phyloP scores from a whole-genome alignment of 805 yeast species.

The Candida succiphila region DNA sequence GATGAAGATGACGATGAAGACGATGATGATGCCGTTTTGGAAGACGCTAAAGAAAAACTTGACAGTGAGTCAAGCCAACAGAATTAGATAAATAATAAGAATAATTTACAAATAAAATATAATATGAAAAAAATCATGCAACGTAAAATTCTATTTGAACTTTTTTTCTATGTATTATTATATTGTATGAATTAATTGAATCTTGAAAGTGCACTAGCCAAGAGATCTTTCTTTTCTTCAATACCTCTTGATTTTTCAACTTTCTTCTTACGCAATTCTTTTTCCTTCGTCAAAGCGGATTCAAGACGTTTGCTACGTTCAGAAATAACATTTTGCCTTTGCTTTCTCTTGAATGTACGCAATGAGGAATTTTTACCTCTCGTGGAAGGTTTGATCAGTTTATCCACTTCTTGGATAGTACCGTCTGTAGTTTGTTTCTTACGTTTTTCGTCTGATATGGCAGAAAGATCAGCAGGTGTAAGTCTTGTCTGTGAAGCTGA shows the following conservation, averaged over 20 bases:
- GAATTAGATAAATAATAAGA: not conserved
- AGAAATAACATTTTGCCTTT: conserved; percentile 76
- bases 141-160: too few relatives aligned
- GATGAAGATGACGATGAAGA: not conserved
- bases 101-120: not conserved
- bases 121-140: not conserved
- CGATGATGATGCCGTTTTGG: too few relatives aligned
- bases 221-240: conserved; percentile 36
- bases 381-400: conserved; percentile 55
- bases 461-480: conserved; percentile 47
- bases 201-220: conserved; percentile 40
- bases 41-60: not conserved
- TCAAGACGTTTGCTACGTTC: conserved; percentile 75
- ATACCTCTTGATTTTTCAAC: conserved; percentile 33
- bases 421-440: conserved; percentile 20
- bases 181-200: conserved; percentile 24
- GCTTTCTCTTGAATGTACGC: conserved; percentile 73
- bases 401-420: conserved; percentile 37
- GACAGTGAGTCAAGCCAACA: not conserved
- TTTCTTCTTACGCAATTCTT: conserved; percentile 51
- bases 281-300: conserved; percentile 64
- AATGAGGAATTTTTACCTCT: conserved; percentile 78
- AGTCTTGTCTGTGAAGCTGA: conserved; percentile 55
- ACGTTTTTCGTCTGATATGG: conserved; percentile 19
- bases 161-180: too few relatives aligned